Base-by-base conservation (phyloP, 148 eudicot genomes). In the Camellia sinensis region DNA sequence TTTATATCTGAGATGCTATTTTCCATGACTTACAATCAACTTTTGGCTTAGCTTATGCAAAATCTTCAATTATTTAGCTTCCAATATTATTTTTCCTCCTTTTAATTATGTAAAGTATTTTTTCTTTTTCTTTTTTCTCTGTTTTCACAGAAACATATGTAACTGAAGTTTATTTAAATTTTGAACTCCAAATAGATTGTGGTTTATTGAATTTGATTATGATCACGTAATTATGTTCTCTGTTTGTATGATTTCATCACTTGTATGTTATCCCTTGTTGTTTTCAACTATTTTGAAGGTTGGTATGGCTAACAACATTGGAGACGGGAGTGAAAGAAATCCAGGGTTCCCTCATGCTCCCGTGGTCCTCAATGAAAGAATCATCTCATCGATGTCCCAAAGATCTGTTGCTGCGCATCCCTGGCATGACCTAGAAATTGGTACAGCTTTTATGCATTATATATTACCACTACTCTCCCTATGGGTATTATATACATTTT, bases 341-440 rank as follows among this genome's bases (percentile, higher is more conserved):
- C 67, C 90, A 1, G 88, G 79, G 61, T 17, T 50, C 53, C 5
- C 29, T 63, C 84, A 81, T 67, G 78, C 91, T 74, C 88, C 77
- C 70, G 87, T 86, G 2, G 69, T 67, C 41, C 97, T 94, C 75
- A 94, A 94, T 80, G 98, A 94, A 80, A 92, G 98, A 81, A 94
- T 92, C 83, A 88, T 94, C 76, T 87, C 90, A 3, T 91, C 97
- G n/a, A 91, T 94, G 92, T 87, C 92, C 44, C 87, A 82, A 21
- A 87, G 91, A 88, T 90, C 98, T 73, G 84, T 90, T 63, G 98
- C 95, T 88, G 95, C 97, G 83, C 98, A 94, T 84, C 98, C 98
- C 7, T 94, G 98, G 98, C 97, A 94, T 89, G 98, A 94, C 82
- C 81, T 93, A 41, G 94, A 93, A 82, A 92, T 93, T 80, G 97